phyloP scores from a whole-genome alignment of 2,329 filamentous ascomycete genomes.

The Scopulariopsis brevicaulis region DNA sequence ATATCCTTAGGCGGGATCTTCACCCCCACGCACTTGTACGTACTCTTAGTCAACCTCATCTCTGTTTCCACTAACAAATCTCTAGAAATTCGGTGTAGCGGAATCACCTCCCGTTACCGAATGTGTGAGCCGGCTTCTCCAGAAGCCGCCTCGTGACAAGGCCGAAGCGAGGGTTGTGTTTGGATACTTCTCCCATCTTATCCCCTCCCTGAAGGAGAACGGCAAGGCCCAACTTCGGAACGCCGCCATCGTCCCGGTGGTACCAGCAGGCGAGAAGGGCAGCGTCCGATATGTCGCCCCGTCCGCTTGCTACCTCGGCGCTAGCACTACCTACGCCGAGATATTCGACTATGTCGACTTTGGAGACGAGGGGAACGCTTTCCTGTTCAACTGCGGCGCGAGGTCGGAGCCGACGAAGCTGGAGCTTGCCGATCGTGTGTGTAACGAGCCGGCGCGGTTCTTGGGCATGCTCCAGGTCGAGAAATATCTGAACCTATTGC shows the following conservation, averaged over 20 bases:
- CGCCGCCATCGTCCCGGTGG: conserved; percentile 62
- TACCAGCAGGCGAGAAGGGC: conserved; percentile 14
- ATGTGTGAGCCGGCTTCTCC: conserved; percentile 64
- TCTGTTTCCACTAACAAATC: conserved; percentile 1
- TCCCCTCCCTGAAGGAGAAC: conserved; percentile 58
- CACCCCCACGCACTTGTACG: conserved; percentile 57
- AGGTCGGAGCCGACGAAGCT: conserved; percentile 81
- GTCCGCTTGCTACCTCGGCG: conserved; percentile 56
- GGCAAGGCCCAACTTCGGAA: conserved; percentile 49
- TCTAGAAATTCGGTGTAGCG: conserved; percentile 70
- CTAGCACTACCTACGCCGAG: conserved; percentile 57
- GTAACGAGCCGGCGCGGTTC: conserved; percentile 70
- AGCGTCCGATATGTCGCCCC: conserved; percentile 6
- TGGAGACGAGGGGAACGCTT: conserved; percentile 74
- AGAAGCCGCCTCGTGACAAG: conserved; percentile 57
- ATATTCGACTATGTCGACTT: conserved; percentile 98
- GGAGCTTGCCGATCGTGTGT: conserved; percentile 77
- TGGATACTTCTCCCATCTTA: conserved; percentile 68
- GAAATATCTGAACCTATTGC: conserved; percentile 76
- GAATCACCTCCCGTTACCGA: conserved; percentile 66
- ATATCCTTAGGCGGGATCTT: conserved; percentile 66
- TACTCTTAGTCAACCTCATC: neutral
- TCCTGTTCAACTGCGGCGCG: conserved; percentile 78
- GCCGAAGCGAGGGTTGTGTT: conserved; percentile 63
- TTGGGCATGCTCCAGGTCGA: conserved; percentile 72